Evolutionary conservation across 768 basidiomycete genomes (phyloP).

Genomic region (Zangia roseola): DNA sequence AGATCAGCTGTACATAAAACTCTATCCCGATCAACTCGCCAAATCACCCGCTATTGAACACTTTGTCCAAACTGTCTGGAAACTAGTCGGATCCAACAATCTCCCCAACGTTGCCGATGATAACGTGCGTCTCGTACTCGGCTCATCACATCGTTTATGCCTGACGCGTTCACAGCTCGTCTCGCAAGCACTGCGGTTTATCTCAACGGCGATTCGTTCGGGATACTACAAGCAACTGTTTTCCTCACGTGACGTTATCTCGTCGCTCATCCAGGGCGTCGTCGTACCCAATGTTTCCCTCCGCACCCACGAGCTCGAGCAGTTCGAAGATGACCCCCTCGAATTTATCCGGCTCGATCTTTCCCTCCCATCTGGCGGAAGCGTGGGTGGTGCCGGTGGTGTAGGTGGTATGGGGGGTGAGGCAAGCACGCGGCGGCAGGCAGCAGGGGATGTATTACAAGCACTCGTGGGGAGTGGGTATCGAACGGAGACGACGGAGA

Average conservation of each 20-base stretch:
- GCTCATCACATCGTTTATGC: not conserved
- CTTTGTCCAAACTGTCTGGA: constrained; percentile 91
- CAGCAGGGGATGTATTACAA: constrained; percentile 93
- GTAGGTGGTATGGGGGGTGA: constrained; percentile 49
- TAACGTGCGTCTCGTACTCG: constrained; percentile 46
- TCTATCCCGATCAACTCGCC: constrained; percentile 76
- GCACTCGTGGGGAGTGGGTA: constrained; percentile 80
- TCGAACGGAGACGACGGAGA: constrained; percentile 83
- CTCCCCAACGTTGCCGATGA: constrained; percentile 74
- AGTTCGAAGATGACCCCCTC: constrained; percentile 96
- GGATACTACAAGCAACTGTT: constrained; percentile 82
- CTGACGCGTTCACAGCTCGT: constrained; percentile 56
- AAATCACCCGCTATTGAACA: constrained; percentile 60
- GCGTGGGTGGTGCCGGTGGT: constrained; percentile 36
- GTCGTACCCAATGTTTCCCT: constrained; percentile 92
- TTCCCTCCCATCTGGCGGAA: constrained; percentile 52
- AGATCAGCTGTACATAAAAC: constrained; percentile 70
- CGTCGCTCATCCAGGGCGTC: constrained; percentile 82
- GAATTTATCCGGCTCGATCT: constrained; percentile 92
- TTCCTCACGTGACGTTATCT: constrained; percentile 77
- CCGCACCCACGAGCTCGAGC: constrained; percentile 86
- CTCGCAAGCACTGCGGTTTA: constrained; percentile 85
- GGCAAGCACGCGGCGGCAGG: constrained; percentile 82
- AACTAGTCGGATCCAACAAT: constrained; percentile 67
- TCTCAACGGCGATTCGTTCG: constrained; percentile 89